These are phyloP conservation scores for Colletotrichum phormii DNA, from an alignment of 2,329 filamentous ascomycete species.

Conservation along the genomic window DNA sequence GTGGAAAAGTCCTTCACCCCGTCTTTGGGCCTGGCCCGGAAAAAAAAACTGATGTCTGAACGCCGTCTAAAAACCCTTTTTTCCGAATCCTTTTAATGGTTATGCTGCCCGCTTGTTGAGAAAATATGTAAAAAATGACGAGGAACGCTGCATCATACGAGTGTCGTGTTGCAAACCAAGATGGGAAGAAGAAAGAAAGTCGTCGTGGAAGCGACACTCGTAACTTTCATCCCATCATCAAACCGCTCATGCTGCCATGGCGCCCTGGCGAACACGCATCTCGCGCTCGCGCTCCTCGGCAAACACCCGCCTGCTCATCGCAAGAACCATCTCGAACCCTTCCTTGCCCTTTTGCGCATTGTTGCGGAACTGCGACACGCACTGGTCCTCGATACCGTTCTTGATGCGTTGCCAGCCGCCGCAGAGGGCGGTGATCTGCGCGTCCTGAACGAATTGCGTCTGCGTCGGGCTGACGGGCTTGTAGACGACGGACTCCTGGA, in stretches of 20 bases:
- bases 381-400: constrained; percentile 94
- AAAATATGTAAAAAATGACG: constrained; percentile 1
- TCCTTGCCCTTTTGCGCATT: constrained; percentile 92
- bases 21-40: background rate
- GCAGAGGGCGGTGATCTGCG: constrained; percentile 92
- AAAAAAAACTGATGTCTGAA: constrained; percentile 6
- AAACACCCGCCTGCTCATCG: constrained; percentile 92
- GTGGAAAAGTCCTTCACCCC: background rate
- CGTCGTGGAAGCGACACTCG: background rate
- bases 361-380: constrained; percentile 88
- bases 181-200: background rate
- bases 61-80: constrained; percentile 30
- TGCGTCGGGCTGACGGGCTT: constrained; percentile 67
- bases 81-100: constrained; percentile 7
- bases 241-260: constrained; percentile 10
- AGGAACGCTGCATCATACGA: constrained; percentile 25
- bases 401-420: constrained; percentile 98
- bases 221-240: background rate
- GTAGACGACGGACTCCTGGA: constrained; percentile 94
- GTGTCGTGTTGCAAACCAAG: background rate
- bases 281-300: constrained; percentile 84
- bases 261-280: constrained; percentile 32
- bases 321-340: constrained; percentile 93
- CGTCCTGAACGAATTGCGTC: constrained; percentile 90
- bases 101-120: constrained; percentile 30